Percentiles rank a stretch among this genome's conserved stretches.
Conservation (phyloP, 1,139 yeast genomes). For the Yamadazyma taylorii region DNA sequence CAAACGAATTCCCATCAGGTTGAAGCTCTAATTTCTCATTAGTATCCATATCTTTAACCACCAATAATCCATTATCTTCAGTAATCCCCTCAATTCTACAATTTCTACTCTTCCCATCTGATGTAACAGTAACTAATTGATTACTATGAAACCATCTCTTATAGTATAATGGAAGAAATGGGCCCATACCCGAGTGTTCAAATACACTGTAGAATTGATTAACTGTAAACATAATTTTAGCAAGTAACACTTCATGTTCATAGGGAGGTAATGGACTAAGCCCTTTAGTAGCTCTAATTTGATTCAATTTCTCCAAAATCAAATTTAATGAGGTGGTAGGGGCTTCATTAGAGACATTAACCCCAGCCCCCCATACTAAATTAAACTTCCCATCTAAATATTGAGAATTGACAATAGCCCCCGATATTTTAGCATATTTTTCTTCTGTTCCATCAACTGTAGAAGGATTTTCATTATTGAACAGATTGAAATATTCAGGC, state of each 20-base stretch:
- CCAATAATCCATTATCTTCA: constrained; percentile 75
- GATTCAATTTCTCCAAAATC: constrained; percentile 62
- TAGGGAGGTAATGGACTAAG: constrained; percentile 47
- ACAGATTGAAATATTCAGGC: constrained; percentile 50
- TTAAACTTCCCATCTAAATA: constrained; percentile 58
- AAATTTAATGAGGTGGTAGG: constrained; percentile 88
- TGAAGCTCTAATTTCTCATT: constrained; percentile 69
- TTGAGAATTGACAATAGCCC: constrained; percentile 81
- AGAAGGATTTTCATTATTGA: constrained; percentile 29
- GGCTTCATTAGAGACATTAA: constrained; percentile 80
- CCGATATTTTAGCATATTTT: constrained; percentile 76
- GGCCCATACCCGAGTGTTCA: constrained; percentile 60
- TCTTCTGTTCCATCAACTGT: constrained; percentile 43
- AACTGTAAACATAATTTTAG: constrained; percentile 65
- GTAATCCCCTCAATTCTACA: constrained; percentile 83
- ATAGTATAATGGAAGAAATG: constrained; percentile 74
- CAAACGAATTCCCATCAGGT: constrained; percentile 98
- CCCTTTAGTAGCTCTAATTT: constrained; percentile 42
- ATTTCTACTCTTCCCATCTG: constrained; percentile 37
- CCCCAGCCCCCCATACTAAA: constrained; percentile 80
- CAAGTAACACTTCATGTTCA: constrained; percentile 64
- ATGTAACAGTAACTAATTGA: constrained; percentile 60
- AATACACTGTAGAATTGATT: constrained; percentile 63
- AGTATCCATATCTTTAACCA: constrained; percentile 67
- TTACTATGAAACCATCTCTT: constrained; percentile 80